These are phyloP conservation scores for Phytophthora niederhauseri DNA, from an alignment of 352 stramenopile genomes.

Conservation along the genomic window DNA sequence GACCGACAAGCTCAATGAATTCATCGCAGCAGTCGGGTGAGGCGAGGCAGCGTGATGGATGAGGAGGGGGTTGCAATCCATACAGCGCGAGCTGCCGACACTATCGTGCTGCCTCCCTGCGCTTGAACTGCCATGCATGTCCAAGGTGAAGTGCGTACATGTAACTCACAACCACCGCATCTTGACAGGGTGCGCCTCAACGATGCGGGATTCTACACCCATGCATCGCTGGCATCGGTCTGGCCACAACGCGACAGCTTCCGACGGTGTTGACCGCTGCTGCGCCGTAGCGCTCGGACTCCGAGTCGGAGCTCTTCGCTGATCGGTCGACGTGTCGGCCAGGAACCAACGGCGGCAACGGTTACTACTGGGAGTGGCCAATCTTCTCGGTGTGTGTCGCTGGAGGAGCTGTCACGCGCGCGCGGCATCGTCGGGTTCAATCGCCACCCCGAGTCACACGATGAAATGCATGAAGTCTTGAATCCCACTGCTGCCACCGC, in stretches of 20 bases:
- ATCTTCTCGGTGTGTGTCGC: background rate
- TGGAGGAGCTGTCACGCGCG: slow-evolving; percentile 5
- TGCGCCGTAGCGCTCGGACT: background rate
- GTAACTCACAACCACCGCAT: slow-evolving; percentile 6
- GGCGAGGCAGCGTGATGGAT: background rate
- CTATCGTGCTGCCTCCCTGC: background rate
- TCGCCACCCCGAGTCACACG: slow-evolving; percentile 7
- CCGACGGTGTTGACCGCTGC: background rate
- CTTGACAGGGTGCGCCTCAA: background rate
- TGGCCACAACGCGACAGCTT: slow-evolving; percentile 3
- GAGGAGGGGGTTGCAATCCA: slow-evolving; percentile 1
- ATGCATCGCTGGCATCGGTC: slow-evolving; percentile 1
- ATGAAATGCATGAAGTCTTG: slow-evolving; percentile 2
- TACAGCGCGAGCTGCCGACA: background rate
- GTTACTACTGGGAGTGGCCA: slow-evolving; percentile 2
- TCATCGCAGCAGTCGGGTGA: background rate
- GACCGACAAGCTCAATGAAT: background rate
- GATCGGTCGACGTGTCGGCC: background rate
- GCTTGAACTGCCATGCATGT: slow-evolving; percentile 1
- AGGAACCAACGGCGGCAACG: background rate
- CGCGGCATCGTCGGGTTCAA: slow-evolving; percentile 4
- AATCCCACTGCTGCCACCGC: slow-evolving; percentile 26
- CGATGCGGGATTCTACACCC: background rate
- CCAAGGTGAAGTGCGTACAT: slow-evolving; percentile 7
- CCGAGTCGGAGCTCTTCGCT: background rate